Evolutionary conservation across 768 basidiomycete genomes (phyloP).

Genomic region (Dendrothele bispora): DNA sequence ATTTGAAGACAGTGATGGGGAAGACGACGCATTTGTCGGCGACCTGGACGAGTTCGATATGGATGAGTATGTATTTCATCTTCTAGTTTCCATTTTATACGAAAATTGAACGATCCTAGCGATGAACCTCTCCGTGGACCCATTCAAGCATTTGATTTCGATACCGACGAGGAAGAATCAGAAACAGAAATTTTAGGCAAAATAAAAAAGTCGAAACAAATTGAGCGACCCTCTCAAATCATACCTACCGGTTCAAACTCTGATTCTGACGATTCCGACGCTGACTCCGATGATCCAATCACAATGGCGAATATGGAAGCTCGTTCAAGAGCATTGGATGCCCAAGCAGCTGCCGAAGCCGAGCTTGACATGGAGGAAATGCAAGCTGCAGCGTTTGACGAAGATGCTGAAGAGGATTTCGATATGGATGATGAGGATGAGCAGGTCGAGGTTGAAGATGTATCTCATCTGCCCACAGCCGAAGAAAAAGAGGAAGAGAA

Average conservation of each 20-base stretch:
- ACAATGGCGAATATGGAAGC: conserved; percentile 84
- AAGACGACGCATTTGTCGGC: conserved; percentile 51
- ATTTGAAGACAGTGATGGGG: conserved; percentile 48
- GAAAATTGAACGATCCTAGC: conserved; percentile 33
- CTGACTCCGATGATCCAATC: conserved; percentile 50
- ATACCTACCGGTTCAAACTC: conserved; percentile 54
- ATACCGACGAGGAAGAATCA: conserved; percentile 58
- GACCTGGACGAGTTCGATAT: conserved; percentile 44
- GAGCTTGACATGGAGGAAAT: conserved; percentile 68
- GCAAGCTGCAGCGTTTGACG: conserved; percentile 50
- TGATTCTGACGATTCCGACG: conserved; percentile 45
- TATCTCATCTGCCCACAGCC: conserved; percentile 67
- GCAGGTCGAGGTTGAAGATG: conserved; percentile 47
- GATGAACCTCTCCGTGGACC: conserved; percentile 51
- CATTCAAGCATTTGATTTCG: conserved; percentile 63
- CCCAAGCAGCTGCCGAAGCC: conserved; percentile 62
- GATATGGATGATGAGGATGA: conserved; percentile 41
- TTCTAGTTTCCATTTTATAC: too few species aligned
- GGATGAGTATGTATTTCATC: conserved; percentile 42
- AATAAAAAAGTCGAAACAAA: conserved; percentile 54
- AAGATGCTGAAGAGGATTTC: conserved; percentile 51
- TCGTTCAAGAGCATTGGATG: conserved; percentile 76
- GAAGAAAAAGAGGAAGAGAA: conserved; percentile 76
- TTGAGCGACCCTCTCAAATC: conserved; percentile 45
- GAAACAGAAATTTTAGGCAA: conserved; percentile 34